Percentiles rank a stretch among this genome's conserved stretches.
phyloP scores from a whole-genome alignment of 75 land plant genomes.

The Chamaecyparis obtusa region DNA sequence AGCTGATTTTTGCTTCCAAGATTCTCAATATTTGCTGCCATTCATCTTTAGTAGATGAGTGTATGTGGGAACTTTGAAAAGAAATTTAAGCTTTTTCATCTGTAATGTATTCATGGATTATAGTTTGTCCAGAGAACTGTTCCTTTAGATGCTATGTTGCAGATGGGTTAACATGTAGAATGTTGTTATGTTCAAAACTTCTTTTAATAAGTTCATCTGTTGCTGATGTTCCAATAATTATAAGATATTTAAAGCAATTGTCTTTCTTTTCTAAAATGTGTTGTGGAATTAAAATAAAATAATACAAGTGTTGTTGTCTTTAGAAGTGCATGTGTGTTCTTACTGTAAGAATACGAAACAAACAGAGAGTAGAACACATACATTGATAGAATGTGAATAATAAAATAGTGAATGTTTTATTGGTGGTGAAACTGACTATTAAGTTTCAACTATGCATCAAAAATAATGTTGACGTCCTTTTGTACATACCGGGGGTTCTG shows the following conservation, averaged over 20 bases:
- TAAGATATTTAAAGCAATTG: not conserved
- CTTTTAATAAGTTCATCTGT: not conserved
- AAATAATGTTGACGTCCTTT: too few species aligned
- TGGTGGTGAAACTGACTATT: too few species aligned
- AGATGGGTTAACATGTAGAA: not conserved
- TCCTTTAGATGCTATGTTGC: not conserved
- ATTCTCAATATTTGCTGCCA: not conserved
- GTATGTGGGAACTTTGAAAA: not conserved
- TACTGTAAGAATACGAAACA: not conserved
- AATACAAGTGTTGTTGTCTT: not conserved
- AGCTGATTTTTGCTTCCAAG: not conserved
- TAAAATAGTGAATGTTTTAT: too few species aligned
- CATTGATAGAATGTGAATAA: too few species aligned
- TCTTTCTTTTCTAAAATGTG: not conserved
- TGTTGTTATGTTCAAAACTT: not conserved
- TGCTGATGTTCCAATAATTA: not conserved
- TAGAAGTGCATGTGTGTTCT: not conserved
- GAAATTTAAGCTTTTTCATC: not conserved
- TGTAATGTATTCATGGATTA: not conserved
- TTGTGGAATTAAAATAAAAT: not conserved
- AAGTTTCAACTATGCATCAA: too few species aligned
- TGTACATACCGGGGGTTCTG: too few species aligned
- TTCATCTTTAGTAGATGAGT: not conserved
- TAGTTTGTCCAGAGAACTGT: not conserved
- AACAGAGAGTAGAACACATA: not conserved